Evolutionary conservation across 306 rosid species (phyloP), one percentile per base, ranked within the genome.

Genomic region (Prosopis cineraria): DNA sequence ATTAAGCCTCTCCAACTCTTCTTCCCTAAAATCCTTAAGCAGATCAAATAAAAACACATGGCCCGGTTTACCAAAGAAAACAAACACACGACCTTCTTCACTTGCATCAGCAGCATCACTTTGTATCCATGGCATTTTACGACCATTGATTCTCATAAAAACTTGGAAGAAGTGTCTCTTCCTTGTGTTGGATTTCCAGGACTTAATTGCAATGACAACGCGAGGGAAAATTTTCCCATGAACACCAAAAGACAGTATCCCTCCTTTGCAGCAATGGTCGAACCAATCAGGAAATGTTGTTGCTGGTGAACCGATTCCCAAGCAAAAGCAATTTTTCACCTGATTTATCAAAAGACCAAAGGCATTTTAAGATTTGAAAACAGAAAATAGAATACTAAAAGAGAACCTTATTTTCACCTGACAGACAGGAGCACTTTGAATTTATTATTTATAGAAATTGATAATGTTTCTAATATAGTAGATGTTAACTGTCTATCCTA

Each of bases 21-120:
- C 31, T 22, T 22, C 62, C 2, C 16, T 10, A 53, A 53, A 41
- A 10, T 11, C 8, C 16, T 11, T 1, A 55, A 37, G 72, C 4
- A 37, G 9, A 8, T 79, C 82, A 62, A 50, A 62, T 7, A 70
- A 5, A 37, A 24, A 11, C 24, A 79, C 58, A 20, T 71, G 66
- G 47, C 50, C 19, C 12, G 1, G 3, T 7, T 0, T 19, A 39
- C 43, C 43, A 34, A 34, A 34, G 3, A 31, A 31, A 31, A 31
- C 34, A 31, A 31, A 31, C 34, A 31, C 34, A 31, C 34, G 4
- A 31, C 34, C 34, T 31, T 34, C 5, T 34, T 4, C 5, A 34
- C 39, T 34, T 34, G 39, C 39, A 34, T 34, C 39, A 2, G 39
- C 1, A 19, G 22, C 22, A 10, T 1, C 9, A 72, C 9, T 60